Conservation (phyloP, 805 yeast species). For the Saturnispora sekii region DNA sequence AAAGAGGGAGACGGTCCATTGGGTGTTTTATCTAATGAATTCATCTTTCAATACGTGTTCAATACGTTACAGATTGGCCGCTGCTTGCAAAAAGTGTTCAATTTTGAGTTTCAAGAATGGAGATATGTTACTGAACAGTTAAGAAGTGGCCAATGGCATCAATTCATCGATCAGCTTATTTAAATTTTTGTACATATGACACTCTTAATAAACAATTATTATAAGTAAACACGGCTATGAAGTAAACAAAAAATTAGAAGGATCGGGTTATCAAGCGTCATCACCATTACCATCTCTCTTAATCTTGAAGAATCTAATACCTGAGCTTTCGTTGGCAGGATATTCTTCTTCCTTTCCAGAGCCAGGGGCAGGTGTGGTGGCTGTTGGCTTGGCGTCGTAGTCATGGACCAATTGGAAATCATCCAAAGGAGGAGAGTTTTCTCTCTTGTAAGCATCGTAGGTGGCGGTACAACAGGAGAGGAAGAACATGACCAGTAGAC, state of each 20-base stretch:
- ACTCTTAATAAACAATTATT: background rate
- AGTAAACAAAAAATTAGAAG: background rate
- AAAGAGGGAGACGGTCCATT: slow-evolving; percentile 22
- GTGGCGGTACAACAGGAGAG: slow-evolving; percentile 43
- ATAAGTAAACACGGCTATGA: background rate
- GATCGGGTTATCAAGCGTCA: slow-evolving; percentile 16
- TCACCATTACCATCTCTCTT: slow-evolving; percentile 43
- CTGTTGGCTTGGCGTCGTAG: background rate
- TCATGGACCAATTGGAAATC: background rate
- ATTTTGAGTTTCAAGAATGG: background rate
- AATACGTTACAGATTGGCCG: slow-evolving; percentile 12
- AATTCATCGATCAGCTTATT: background rate
- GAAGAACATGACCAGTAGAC: slow-evolving; percentile 40
- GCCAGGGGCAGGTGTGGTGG: slow-evolving; percentile 16
- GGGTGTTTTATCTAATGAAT: slow-evolving; percentile 23
- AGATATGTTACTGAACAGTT: background rate
- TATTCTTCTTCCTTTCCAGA: slow-evolving; percentile 1
- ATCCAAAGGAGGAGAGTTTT: slow-evolving; percentile 20
- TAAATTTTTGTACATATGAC: background rate
- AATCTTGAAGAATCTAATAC: slow-evolving; percentile 70
- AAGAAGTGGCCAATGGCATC: slow-evolving; percentile 8
- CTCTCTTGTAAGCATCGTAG: slow-evolving; percentile 41
- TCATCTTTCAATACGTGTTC: slow-evolving; percentile 17
- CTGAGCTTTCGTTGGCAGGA: slow-evolving; percentile 35
- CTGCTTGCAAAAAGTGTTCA: slow-evolving; percentile 4